Base-by-base conservation (phyloP, 2,329 filamentous ascomycete species). In the Stachybotrys chlorohalonatus region DNA sequence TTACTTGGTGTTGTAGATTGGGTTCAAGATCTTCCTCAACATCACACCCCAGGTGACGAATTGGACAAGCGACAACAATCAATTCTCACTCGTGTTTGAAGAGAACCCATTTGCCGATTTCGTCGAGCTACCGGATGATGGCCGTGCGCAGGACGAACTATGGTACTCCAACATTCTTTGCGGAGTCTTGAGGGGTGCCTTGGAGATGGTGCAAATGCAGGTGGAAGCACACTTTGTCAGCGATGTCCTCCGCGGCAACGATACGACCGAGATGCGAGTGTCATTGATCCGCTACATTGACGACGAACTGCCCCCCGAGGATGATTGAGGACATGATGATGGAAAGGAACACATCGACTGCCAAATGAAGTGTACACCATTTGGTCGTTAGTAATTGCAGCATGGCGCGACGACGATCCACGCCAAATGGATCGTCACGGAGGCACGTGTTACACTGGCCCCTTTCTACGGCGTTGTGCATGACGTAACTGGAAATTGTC, bases 141-240 rank as follows among this genome's bases (percentile, higher is more conserved):
- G 92, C 52, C 82, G 91, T 59, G 90, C 94, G 4, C 94, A 99
- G 71, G 92, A 96, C 66, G 93, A 97, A 74, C 77, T 99, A 46
- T 99, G 94, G 94, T 99, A 95, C 71, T 96, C 91, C 6, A 99
- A 97, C 72, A 95, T 99, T 55, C 81, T 97, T 48, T 96, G 94
- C 64, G 94, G 94, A 48, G 89, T 99, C 48, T 75, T 99, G 57
- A 81, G 94, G 62, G 94, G 94, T 13, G 87, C 93, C 1, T 72
- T 99, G 56, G 94, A 99, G 72, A 99, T 99, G 94, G 93, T 97
- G 66, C 93, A 97, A 80, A 96, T 97, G 90, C 94, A 97, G 72
- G 91, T 97, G 5, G 93, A 99, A 69, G 90, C 90, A 50, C 92
- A 95, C 68, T 99, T 97, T 69, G 88, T 95, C 65, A 96, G 90